These are phyloP conservation scores for Plasmodium blacklocki DNA, from an alignment of 169 alveolate species.

Conservation along the genomic window DNA sequence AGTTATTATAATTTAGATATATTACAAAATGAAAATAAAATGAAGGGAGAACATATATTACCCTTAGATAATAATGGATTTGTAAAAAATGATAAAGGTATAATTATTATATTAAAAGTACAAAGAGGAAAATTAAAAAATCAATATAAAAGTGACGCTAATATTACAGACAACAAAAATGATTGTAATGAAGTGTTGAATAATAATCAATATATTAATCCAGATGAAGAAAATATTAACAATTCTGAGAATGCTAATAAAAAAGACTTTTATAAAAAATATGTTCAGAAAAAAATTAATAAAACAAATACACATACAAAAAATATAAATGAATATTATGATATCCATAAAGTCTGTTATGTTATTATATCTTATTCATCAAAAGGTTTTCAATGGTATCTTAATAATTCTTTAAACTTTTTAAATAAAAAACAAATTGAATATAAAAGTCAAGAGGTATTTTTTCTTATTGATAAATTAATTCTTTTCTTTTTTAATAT, in stretches of 20 bases:
- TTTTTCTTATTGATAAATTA: constrained; percentile 23
- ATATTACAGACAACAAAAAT: neutral
- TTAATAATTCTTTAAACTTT: constrained; percentile 24
- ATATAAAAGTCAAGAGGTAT: constrained; percentile 12
- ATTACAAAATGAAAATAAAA: neutral
- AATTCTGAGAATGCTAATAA: too few relatives aligned
- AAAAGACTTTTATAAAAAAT: too few relatives aligned
- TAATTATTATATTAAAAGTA: neutral
- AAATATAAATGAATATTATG: constrained; percentile 5
- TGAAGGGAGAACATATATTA: constrained; percentile 2
- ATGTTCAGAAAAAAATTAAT: neutral
- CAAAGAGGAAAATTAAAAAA: neutral
- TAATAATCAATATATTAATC: too few relatives aligned
- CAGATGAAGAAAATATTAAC: too few relatives aligned
- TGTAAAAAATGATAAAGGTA: neutral
- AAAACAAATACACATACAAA: neutral
- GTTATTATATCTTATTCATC: constrained; percentile 11
- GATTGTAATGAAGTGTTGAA: too few relatives aligned
- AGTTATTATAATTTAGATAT: neutral
- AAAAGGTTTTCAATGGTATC: constrained; percentile 53
- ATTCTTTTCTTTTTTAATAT: constrained; percentile 45
- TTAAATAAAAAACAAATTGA: constrained; percentile 7
- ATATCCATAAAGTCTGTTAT: constrained; percentile 13
- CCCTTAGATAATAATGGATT: neutral
- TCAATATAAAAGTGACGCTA: neutral